Base-by-base conservation (phyloP, 257 asterid genomes). In the Plantago major region DNA sequence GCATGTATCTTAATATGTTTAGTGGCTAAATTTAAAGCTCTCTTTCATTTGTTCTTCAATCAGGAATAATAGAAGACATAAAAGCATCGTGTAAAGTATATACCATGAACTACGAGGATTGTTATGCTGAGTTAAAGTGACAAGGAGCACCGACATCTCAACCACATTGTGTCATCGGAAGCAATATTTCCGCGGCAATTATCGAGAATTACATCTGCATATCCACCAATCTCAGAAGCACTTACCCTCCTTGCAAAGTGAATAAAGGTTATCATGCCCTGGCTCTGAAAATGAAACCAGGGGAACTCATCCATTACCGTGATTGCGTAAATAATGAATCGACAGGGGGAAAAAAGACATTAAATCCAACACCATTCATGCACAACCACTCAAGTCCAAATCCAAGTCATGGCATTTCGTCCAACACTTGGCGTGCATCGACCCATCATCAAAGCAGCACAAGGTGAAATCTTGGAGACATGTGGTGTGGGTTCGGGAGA, bases 21-120 rank as follows among this genome's bases (percentile, higher is more conserved):
- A 33, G 40, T 33, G 3, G 40, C 40, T 33, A 5, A 4, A 33
- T 0, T 22, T 33, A 7, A 33, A 33, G 40, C 40, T 33, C 40
- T 19, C 40, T 19, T 15, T 19, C 70, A 43, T 50, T 33, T 52
- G 54, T 16, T 44, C 53, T 58, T 59, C 50, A 46, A n/a, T 42
- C 46, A 9, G 58, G 51, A 48, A 51, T 38, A 53, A 28, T 47
- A 33, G 26, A 42, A 22, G 66, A 55, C 62, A 62, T 55, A 60
- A 65, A 17, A 45, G 37, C 45, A 46, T 14, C 40, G 28, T 22
- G 58, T 45, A 48, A 69, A 65, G 62, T 22, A 56, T 64, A 33
- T 88, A 92, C 97, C 97, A 92, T 82, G 70, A 70, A 77, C 97
- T 84, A 63, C 88, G 99, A 66, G 97, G 96, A 81, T 84, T 83